Evolutionary conservation across 768 basidiomycete genomes (phyloP).

Genomic region (Boletus edulis): DNA sequence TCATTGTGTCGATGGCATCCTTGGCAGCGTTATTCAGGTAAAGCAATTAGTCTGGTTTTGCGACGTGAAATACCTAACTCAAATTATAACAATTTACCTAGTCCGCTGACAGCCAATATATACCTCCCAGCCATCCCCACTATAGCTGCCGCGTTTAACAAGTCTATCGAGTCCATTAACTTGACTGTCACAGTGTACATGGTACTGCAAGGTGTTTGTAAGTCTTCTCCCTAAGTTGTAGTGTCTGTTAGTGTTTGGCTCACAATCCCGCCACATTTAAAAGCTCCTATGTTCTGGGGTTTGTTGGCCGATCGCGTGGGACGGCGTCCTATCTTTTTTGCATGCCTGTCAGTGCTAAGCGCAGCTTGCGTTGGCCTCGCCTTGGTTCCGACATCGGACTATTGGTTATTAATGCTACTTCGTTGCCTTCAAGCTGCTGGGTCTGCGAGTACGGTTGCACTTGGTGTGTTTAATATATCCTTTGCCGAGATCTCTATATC

Average conservation of each 20-base stretch:
- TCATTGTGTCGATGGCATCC: constrained; percentile 60
- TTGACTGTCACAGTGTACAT: constrained; percentile 69
- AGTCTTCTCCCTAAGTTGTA: constrained; percentile 9
- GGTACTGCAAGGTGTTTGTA: constrained; percentile 47
- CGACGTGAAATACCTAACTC: background rate
- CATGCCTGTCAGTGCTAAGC: constrained; percentile 61
- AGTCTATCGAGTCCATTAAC: constrained; percentile 71
- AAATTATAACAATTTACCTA: constrained; percentile 18
- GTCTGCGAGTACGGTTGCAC: constrained; percentile 73
- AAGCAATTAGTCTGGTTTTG: background rate
- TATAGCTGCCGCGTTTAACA: constrained; percentile 55
- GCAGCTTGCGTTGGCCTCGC: constrained; percentile 65
- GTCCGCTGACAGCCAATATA: constrained; percentile 72
- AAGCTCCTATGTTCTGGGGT: constrained; percentile 61
- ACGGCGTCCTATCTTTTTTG: constrained; percentile 59
- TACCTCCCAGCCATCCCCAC: constrained; percentile 80
- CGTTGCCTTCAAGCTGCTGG: constrained; percentile 79
- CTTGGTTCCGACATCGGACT: constrained; percentile 53
- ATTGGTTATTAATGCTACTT: constrained; percentile 79
- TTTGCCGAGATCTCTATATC: background rate
- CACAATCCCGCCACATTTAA: background rate
- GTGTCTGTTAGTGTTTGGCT: background rate
- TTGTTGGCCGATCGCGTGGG: constrained; percentile 66
- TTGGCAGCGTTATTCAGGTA: constrained; percentile 66
- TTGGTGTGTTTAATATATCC: constrained; percentile 42